These are phyloP conservation scores for Knoxia roxburghii DNA, from an alignment of 257 asterid species.

Conservation along the genomic window DNA sequence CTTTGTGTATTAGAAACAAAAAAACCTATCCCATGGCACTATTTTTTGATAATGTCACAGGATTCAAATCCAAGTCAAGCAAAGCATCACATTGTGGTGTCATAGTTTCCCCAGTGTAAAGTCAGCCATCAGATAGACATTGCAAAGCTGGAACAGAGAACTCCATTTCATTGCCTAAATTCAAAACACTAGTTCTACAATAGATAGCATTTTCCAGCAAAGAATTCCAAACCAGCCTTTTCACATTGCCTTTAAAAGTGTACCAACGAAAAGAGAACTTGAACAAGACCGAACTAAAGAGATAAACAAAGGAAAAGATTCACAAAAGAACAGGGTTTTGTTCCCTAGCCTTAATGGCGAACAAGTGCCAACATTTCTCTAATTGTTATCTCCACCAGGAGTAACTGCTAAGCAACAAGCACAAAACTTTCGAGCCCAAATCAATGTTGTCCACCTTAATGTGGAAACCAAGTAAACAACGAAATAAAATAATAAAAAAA, in stretches of 20 bases:
- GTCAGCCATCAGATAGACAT: not conserved
- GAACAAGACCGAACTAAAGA: no score
- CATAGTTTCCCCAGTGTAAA: not conserved
- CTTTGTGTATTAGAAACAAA: not conserved
- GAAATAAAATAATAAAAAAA: constrained; percentile 1
- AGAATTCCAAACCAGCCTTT: not conserved
- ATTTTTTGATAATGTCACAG: not conserved
- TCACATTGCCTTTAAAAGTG: no score
- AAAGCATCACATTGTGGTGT: no score
- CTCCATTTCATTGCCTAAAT: constrained; percentile 1
- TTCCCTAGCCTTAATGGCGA: not conserved
- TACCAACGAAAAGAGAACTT: no score
- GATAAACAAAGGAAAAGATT: not conserved
- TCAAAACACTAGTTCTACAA: not conserved
- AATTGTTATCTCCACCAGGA: not conserved
- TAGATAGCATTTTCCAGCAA: not conserved
- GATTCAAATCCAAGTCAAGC: no score
- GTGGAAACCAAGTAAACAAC: not conserved
- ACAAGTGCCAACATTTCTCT: not conserved
- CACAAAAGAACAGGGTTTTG: not conserved
- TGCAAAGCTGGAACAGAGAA: not conserved
- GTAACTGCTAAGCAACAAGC: not conserved
- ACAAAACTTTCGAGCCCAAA: not conserved
- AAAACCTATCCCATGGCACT: not conserved
- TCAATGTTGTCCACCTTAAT: not conserved